Percentiles rank a stretch among this genome's conserved stretches.
phyloP scores from a whole-genome alignment of 495 filamentous ascomycete species.

The Penicillium macrosclerotiorum region DNA sequence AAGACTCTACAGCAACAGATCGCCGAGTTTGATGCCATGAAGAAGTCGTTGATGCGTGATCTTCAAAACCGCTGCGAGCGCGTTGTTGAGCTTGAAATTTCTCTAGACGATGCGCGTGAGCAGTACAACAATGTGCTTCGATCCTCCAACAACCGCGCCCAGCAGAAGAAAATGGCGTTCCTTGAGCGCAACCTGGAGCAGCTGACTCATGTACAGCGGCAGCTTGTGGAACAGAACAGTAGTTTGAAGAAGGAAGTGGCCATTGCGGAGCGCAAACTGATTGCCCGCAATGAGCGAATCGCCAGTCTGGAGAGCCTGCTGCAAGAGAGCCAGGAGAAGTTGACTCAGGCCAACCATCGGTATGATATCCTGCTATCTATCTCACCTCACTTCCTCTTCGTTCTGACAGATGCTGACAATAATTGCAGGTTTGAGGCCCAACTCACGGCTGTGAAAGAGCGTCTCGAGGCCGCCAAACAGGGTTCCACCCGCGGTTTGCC shows the following conservation, averaged over 20 bases:
- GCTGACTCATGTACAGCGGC: slow-evolving; percentile 92
- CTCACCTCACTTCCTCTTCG: neutral
- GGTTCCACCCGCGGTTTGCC: slow-evolving; percentile 80
- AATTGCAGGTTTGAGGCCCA: slow-evolving; percentile 84
- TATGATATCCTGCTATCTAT: slow-evolving; percentile 46
- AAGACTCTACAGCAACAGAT: slow-evolving; percentile 98
- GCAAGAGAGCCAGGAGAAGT: slow-evolving; percentile 95
- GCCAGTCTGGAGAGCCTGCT: slow-evolving; percentile 85
- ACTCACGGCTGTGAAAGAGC: slow-evolving; percentile 94
- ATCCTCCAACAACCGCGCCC: slow-evolving; percentile 92
- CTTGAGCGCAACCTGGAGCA: slow-evolving; percentile 97
- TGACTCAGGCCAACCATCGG: slow-evolving; percentile 94
- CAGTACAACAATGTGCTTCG: slow-evolving; percentile 98
- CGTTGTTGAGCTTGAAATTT: slow-evolving; percentile 96
- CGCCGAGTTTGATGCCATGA: slow-evolving; percentile 98
- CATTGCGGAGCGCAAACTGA: slow-evolving; percentile 95
- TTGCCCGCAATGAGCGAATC: slow-evolving; percentile 94
- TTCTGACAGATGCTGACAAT: slow-evolving; percentile 8
- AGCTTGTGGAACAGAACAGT: slow-evolving; percentile 96
- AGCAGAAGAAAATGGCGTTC: slow-evolving; percentile 99
- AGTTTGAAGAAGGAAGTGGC: slow-evolving; percentile 98
- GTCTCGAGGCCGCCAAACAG: slow-evolving; percentile 90
- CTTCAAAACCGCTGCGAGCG: slow-evolving; percentile 97
- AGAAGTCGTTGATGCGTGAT: slow-evolving; percentile 98
- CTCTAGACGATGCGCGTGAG: slow-evolving; percentile 91